Percentiles rank a stretch among this genome's conserved stretches.
These are phyloP conservation scores for Xylaria longipes DNA, from an alignment of 495 filamentous ascomycete species.

Conservation along the genomic window DNA sequence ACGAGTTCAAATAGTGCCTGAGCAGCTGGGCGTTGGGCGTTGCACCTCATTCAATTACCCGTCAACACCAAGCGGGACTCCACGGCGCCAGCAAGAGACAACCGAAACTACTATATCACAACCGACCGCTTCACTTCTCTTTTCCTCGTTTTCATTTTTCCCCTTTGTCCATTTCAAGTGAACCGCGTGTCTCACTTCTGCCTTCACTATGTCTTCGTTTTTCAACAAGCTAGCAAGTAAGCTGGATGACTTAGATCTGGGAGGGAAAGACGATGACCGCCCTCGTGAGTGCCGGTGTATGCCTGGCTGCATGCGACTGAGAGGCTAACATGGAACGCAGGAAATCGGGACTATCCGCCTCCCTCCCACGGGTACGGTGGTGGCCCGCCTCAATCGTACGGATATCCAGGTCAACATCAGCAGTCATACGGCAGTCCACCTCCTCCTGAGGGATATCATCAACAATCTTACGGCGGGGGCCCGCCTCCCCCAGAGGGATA, in stretches of 20 bases:
- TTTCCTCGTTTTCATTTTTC: background rate
- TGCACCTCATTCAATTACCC: background rate
- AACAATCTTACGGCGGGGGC: slow-evolving; percentile 17
- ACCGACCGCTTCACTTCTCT: background rate
- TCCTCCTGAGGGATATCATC: slow-evolving; percentile 11
- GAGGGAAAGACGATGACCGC: slow-evolving; percentile 27
- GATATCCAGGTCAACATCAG: slow-evolving; percentile 16
- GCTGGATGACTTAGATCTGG: slow-evolving; percentile 36
- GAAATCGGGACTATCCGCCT: slow-evolving; percentile 33
- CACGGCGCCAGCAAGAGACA: slow-evolving; percentile 5
- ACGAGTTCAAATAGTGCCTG: slow-evolving; percentile 4
- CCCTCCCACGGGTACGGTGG: slow-evolving; percentile 36
- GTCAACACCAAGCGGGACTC: background rate
- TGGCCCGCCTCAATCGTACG: slow-evolving; percentile 24
- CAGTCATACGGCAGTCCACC: slow-evolving; percentile 4
- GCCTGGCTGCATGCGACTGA: background rate
- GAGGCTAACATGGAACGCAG: slow-evolving; percentile 17
- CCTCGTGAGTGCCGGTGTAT: background rate
- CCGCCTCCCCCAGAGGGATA: slow-evolving; percentile 12
- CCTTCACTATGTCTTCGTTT: slow-evolving; percentile 37
- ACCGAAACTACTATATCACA: background rate
- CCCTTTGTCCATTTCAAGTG: background rate
- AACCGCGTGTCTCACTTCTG: background rate
- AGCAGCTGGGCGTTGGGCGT: background rate
- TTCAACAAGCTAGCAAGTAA: slow-evolving; percentile 38